Base-by-base conservation (phyloP, 179 eudicot species). In the Beta corolliflora region DNA sequence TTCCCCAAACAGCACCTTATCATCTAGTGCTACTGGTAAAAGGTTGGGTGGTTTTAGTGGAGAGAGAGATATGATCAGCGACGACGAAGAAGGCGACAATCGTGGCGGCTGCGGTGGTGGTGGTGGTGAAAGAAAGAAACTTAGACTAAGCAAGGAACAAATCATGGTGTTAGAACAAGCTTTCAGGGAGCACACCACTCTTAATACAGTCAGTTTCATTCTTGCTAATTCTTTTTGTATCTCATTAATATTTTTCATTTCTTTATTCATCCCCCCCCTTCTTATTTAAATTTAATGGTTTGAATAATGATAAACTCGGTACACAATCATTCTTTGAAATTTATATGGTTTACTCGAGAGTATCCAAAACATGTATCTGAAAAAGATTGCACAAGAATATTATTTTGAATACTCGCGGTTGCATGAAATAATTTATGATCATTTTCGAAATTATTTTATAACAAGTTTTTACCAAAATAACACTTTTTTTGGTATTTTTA, bases 121-220 rank as follows among this genome's bases (percentile, higher is more conserved):
- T 2, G 83, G 77, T 55, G 87, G 84, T 25, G 88, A 74, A 63
- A 88, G 93, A 85, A 94, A 93, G 84, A 94, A 94, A 82, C 88
- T 94, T 77, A 85, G 93, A 85, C 83, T 94, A 56, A 79, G 90
- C 5, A 91, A 88, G 87, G 94, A 93, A 19, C 97, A 94, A 79
- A 84, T 89, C 16, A 81, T 83, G 78, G 89, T 90, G 70, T 91
- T 94, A 44, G 98, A 94, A 71, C 90, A 89, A 46, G 90, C 94
- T 9, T 94, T 94, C 80, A 86, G 79, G 73, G 90, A 90, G 72
- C 94, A 90, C 65, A 86, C 83, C 61, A 90, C 94, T 63, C 93
- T 91, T 75, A 94, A 89, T 81, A 92, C 91, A 72, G 98, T 93
- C 63, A 88, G 90, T 91, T 85, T 76, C 46, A n/a, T 71, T 36